Base-by-base conservation (phyloP, 148 eudicot genomes). In the Diospyros lotus region DNA sequence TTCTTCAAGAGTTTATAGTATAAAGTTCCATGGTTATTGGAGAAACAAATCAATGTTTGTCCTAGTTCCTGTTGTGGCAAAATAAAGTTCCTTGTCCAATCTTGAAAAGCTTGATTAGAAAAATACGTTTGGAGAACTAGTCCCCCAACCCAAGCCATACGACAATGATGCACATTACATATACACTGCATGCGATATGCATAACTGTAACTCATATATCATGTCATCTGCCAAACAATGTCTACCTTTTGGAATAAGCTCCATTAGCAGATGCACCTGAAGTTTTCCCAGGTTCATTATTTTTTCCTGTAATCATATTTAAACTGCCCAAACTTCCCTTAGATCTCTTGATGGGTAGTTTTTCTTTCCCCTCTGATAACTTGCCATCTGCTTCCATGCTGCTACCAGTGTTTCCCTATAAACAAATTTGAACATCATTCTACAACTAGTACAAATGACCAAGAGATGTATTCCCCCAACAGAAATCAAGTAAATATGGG, bases 271-370 rank as follows among this genome's bases (percentile, higher is more conserved):
- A 78, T 73, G 86, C 80, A 73, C 85, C 90, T 42, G 87, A 73
- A 64, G 91, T 64, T 89, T 96, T 93, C 66, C 89, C 81, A 73
- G 84, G 86, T 77, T 88, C 94, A 72, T 80, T 85, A 71, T 74
- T 87, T 80, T 91, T 96, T 46, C 98, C 94, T 8, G 98, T 88
- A 70, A 91, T 88, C 97, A 93, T 93, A 80, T 96, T 93, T 75
- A 96, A 86, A 86, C 97, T 93, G 69, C 99, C 98, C 73, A 96
- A 79, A 80, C 98, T 91, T 72, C 94, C 98, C 85, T 87, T 96
- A 42, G 96, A 91, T 82, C 99, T 84, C 90, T 96, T 96, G 66
- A 96, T 89, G 6, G 99, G 98, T 71, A 96, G 80, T 78, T 96
- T 96, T 71, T 90, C 99, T 84, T 96, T 96, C 64, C 83, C 98